Base-by-base conservation (phyloP, 2,329 filamentous ascomycete genomes). In the Sporothrix sp. region DNA sequence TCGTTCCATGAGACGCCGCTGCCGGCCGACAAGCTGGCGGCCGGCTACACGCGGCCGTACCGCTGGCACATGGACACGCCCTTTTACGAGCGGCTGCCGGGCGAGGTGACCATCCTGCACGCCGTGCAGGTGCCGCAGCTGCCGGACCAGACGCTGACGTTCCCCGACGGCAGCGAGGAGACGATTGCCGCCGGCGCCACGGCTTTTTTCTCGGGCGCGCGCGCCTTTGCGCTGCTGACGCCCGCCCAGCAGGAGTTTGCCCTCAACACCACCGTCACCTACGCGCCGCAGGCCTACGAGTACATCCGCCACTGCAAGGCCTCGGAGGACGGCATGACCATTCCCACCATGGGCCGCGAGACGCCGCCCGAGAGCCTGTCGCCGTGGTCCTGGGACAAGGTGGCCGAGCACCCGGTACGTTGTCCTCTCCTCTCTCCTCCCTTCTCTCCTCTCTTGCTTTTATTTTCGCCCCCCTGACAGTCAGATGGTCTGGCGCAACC, bases 31-130 rank as follows among this genome's bases (percentile, higher is more conserved):
- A 60, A 63, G 2, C 42, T 54, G 4, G 64, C 68, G 2, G 71
- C 68, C 51, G 58, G 63, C 2, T 71, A 63, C 52, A 76, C 73
- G 1, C 68, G 68, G 66, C 80, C 86, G 66, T 88, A 86, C 66
- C 71, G 85, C 49, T 89, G 85, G 85, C 85, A 88, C 62, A 87
- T 89, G 48, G 85, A 88, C 59, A 84, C 85, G 3, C 84, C 85
- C 1, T 68, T 88, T 6, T 88, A 88, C 60, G 82, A 78, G 16
- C 73, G 87, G 4, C 77, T 85, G 16, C 84, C 85, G 1, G 84
- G 85, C 2, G 74, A 81, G 28, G 84, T 82, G 3, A 89, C 85
- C 0, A 81, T 80, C 1, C 72, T 89, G 16, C 72, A 88, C 51
- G 85, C 85, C 0, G 84, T 88, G 10, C 71, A 73, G 32, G 84